These are phyloP conservation scores for Acacia acuminata DNA, from an alignment of 306 rosid genomes.

Conservation along the genomic window DNA sequence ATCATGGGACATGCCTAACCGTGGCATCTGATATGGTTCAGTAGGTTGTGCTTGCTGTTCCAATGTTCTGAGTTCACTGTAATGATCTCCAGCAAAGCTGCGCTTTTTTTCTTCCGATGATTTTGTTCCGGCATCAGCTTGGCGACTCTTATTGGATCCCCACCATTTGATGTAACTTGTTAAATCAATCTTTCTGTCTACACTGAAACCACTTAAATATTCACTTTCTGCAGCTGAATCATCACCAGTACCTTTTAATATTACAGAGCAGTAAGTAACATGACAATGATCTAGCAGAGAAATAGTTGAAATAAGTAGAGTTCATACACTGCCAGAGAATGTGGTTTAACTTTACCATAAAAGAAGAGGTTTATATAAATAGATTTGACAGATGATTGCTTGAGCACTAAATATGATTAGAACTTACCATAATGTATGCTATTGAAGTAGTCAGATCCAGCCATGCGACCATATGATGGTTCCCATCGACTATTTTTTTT, in stretches of 20 bases:
- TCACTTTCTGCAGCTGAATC: constrained; percentile 83
- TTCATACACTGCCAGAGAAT: constrained; percentile 1
- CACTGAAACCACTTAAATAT: constrained; percentile 56
- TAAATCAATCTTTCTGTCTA: constrained; percentile 84
- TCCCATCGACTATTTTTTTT: constrained; percentile 82
- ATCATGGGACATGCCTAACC: constrained; percentile 59
- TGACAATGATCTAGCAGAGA: constrained; percentile 13
- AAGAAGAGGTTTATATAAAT: not conserved
- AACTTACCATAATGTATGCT: constrained; percentile 75
- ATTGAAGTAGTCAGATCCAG: constrained; percentile 83
- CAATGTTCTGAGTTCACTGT: constrained; percentile 72
- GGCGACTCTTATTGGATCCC: constrained; percentile 81
- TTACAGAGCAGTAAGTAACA: constrained; percentile 33
- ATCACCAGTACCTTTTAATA: constrained; percentile 58
- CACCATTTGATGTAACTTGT: constrained; percentile 93
- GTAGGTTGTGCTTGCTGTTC: constrained; percentile 68
- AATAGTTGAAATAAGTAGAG: constrained; percentile 12
- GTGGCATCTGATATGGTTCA: constrained; percentile 96
- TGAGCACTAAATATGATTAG: constrained; percentile 27
- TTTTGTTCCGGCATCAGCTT: constrained; percentile 55
- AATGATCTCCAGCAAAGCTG: constrained; percentile 62
- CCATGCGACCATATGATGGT: constrained; percentile 74
- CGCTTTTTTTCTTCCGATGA: constrained; percentile 71
- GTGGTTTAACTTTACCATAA: not conserved
- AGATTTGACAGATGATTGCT: constrained; percentile 22